Conservation (phyloP, 176 grass and related monocot species). For the Saccharum spontaneum region DNA sequence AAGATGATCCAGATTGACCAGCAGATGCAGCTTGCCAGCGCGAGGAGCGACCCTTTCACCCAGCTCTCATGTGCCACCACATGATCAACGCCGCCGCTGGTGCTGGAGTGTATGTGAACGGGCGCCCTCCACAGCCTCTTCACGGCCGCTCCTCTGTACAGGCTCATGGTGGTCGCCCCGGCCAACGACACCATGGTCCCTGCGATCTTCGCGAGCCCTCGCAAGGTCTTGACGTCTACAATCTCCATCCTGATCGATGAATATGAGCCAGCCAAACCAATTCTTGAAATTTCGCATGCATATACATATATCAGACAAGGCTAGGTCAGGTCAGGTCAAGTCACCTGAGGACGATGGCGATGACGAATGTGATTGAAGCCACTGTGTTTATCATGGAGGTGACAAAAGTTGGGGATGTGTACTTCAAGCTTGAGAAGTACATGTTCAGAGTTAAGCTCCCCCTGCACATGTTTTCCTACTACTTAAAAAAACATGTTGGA, state of each 20-base stretch:
- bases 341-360: conserved; percentile 60
- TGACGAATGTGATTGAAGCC: conserved; percentile 77
- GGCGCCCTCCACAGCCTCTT: conserved; percentile 49
- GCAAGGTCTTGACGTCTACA: conserved; percentile 49
- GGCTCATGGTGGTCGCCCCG: conserved; percentile 79
- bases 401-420: conserved; percentile 85
- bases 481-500: too few species aligned
- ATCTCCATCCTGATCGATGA: conserved; percentile 54
- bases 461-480: conserved; percentile 37
- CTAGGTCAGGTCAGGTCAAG: too few species aligned
- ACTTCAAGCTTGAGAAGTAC: conserved; percentile 84
- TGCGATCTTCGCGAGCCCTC: conserved; percentile 62
- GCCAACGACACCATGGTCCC: conserved; percentile 66
- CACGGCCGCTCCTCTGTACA: conserved; percentile 69
- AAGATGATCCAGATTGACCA: conserved; percentile 80
- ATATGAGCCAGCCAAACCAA: too few species aligned
- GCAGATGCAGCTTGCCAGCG: conserved; percentile 70
- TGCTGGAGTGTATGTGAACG: conserved; percentile 32
- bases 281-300: too few species aligned
- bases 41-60: conserved; percentile 67
- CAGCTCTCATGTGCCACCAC: conserved; percentile 22
- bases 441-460: conserved; percentile 88
- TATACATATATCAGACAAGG: too few species aligned
- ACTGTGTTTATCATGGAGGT: conserved; percentile 67
- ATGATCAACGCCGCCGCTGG: neutral